These are phyloP conservation scores for Poterioochromonas sp. DNA, from an alignment of 352 stramenopile genomes.

Conservation along the genomic window DNA sequence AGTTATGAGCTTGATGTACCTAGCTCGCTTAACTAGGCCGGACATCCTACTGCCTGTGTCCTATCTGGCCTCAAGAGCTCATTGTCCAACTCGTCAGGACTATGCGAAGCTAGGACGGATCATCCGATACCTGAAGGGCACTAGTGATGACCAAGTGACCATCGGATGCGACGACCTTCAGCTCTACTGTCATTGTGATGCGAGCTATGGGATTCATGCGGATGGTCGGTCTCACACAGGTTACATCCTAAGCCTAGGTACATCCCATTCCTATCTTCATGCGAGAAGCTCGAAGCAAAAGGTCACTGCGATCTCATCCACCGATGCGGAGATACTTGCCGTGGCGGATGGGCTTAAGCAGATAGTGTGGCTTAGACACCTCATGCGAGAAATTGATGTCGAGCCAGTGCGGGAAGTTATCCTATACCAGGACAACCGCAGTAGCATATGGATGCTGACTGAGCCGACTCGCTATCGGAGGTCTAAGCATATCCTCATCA, in stretches of 20 bases:
- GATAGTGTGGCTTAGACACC: background rate
- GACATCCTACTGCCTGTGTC: slow-evolving; percentile 17
- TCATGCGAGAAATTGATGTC: background rate
- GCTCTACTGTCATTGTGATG: slow-evolving; percentile 17
- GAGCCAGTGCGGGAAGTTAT: background rate
- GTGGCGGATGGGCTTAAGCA: background rate
- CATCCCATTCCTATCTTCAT: slow-evolving; percentile 11
- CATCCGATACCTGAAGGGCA: background rate
- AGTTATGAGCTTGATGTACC: slow-evolving; percentile 18
- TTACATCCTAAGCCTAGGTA: background rate
- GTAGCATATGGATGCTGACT: background rate
- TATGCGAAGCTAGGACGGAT: background rate
- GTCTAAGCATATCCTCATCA: background rate
- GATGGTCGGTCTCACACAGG: slow-evolving; percentile 20
- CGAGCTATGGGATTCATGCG: background rate
- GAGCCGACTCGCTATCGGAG: background rate
- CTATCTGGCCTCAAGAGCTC: slow-evolving; percentile 4
- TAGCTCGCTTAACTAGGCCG: background rate
- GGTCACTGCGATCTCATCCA: background rate
- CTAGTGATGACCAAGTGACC: background rate
- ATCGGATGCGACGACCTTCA: background rate
- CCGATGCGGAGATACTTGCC: slow-evolving; percentile 7
- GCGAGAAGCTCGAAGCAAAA: slow-evolving; percentile 14
- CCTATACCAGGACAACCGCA: slow-evolving; percentile 9
- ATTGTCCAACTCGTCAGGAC: background rate